Percentiles rank a stretch among this genome's conserved stretches.
phyloP scores from a whole-genome alignment of 2,329 filamentous ascomycete genomes.

The Fusarium beomiforme region DNA sequence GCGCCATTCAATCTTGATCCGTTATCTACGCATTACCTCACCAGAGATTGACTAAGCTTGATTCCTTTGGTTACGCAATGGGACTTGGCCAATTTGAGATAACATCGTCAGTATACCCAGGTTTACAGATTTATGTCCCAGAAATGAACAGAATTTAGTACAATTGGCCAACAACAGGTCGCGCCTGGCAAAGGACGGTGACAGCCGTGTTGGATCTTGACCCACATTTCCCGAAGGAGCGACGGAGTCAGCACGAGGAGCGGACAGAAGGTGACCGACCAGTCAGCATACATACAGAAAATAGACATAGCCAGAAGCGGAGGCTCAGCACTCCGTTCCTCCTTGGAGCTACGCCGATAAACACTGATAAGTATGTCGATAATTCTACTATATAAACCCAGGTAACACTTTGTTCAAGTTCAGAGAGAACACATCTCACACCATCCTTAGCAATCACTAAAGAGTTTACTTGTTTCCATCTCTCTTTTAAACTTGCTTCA shows the following conservation, averaged over 20 bases:
- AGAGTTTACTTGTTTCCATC: rapidly evolving
- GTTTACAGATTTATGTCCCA: too few species aligned
- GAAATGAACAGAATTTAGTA: too few species aligned
- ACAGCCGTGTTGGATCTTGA: background rate
- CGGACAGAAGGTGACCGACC: too few species aligned
- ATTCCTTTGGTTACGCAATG: too few species aligned
- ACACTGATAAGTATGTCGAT: too few species aligned
- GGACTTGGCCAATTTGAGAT: too few species aligned
- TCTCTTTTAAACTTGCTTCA: too few species aligned
- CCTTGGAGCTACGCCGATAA: background rate
- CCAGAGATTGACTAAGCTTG: too few species aligned
- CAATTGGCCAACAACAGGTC: background rate
- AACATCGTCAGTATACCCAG: too few species aligned
- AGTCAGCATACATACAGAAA: too few species aligned
- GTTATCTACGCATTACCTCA: too few species aligned
- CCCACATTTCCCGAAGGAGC: background rate
- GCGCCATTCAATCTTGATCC: too few species aligned
- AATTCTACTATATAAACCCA: background rate
- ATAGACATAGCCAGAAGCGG: background rate
- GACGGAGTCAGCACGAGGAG: background rate
- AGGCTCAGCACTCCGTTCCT: background rate
- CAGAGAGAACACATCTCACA: background rate
- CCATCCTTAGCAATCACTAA: background rate
- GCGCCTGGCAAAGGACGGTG: background rate
- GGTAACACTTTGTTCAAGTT: rapidly evolving